A percentile compares a stretch with the other conserved stretches of the same genome.
Evolutionary conservation across 2,329 filamentous ascomycete genomes (phyloP).

Genomic region (Neonectria coccinea): DNA sequence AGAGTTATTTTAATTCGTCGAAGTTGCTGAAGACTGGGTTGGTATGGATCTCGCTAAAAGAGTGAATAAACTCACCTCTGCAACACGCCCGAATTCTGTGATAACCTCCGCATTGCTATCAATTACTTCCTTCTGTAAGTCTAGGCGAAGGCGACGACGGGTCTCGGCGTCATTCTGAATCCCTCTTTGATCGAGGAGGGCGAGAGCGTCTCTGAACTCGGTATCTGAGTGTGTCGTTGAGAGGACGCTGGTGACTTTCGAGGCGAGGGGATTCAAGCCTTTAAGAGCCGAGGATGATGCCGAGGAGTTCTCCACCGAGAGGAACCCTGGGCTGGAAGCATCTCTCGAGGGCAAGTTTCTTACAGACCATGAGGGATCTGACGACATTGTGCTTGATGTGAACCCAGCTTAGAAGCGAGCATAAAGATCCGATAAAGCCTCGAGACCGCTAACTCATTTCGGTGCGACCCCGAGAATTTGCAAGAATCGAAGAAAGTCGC

Average conservation of each 20-base stretch:
- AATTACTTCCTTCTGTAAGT: constrained; percentile 92
- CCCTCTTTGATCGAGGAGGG: constrained; percentile 78
- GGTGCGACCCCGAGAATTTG: background rate
- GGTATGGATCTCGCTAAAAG: constrained; percentile 22
- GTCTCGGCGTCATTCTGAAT: constrained; percentile 81
- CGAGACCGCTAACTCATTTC: constrained; percentile 27
- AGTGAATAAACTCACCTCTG: constrained; percentile 73
- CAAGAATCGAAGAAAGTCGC: background rate
- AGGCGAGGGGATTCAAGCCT: constrained; percentile 75
- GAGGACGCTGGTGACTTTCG: constrained; percentile 85
- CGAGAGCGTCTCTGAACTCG: constrained; percentile 87
- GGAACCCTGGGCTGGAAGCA: constrained; percentile 62
- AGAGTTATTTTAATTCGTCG: constrained; percentile 85
- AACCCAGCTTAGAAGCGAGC: constrained; percentile 5
- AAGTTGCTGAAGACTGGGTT: constrained; percentile 75
- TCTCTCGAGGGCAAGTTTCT: constrained; percentile 40
- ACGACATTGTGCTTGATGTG: constrained; percentile 32
- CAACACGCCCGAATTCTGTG: constrained; percentile 87
- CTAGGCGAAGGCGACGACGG: constrained; percentile 81
- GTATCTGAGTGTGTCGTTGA: constrained; percentile 93
- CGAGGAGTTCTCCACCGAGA: constrained; percentile 85
- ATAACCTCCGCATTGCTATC: constrained; percentile 92
- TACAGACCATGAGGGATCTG: constrained; percentile 37
- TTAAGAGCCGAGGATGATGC: constrained; percentile 71
- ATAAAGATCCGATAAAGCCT: constrained; percentile 7